Evolutionary conservation across 1,284 basidiomycete species (phyloP), one percentile per base, ranked within the genome.

Genomic region (Schizophyllum amplum): DNA sequence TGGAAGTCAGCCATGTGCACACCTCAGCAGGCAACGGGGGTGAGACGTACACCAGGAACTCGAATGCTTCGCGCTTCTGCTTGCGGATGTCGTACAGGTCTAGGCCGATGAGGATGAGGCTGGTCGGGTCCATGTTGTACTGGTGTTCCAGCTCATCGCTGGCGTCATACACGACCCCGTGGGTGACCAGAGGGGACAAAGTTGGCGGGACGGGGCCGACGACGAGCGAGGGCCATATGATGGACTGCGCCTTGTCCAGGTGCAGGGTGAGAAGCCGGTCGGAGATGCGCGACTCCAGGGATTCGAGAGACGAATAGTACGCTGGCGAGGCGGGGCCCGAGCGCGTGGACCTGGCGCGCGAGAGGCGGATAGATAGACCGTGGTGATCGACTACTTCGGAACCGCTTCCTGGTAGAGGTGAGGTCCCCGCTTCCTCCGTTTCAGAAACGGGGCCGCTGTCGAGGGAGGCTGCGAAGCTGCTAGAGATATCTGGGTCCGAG

Each of bases 61-160:
- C 88, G 63, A 91, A 90, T 1, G 88, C 87, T 59, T 83, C 84
- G 47, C 86, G 83, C 59, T 78, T 82, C 53, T 87, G 79, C 64
- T 83, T 83, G 52, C 86, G 76, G 55, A 90, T 86, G 66, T 90
- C 87, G 51, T 80, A 77, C 54, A 84, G 65, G 62, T 90, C 88
- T 50, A 88, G 72, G 5, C 78, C 87, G 56, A 82, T 76, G 53
- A 90, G 69, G 1, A 84, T 81, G 23, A 91, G 71, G 66, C 87
- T 90, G 13, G 88, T 90, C 1, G 88, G 83, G 66, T 91, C 87
- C 84, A 90, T 88, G 62, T 90, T 89, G 63, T 87, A 90, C 62
- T 78, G 77, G 55, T 79, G 75, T 58, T 85, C 84, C 22, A 75
- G 70, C 46, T 81, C 79, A 48, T 75, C 66, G 59, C 76, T 78